phyloP scores from a whole-genome alignment of 2,329 filamentous ascomycete genomes.

The Furcasterigmium sp. region DNA sequence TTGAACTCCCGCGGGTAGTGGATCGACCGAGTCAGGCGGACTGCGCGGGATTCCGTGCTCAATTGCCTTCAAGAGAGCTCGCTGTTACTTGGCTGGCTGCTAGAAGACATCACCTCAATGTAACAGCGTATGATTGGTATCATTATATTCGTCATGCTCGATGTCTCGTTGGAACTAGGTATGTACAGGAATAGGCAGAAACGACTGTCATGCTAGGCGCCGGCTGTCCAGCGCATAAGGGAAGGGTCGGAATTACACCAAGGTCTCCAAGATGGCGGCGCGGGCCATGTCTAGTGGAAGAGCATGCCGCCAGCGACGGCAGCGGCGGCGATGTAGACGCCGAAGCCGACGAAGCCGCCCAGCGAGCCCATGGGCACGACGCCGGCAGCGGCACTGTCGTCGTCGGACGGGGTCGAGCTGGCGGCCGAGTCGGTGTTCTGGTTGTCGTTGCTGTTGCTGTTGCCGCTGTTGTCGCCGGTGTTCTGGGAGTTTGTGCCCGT shows the following conservation, averaged over 20 bases:
- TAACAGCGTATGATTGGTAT: background rate
- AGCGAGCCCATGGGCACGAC: constrained; percentile 5
- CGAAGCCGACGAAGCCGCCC: constrained; percentile 7
- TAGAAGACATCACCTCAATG: background rate
- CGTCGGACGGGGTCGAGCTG: constrained; percentile 1
- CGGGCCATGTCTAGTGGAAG: constrained; percentile 5
- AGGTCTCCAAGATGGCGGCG: no score
- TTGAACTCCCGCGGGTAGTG: no score
- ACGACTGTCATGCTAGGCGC: background rate
- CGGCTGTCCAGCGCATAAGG: no score
- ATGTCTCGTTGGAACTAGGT: background rate
- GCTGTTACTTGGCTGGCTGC: no score
- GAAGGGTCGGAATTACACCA: no score
- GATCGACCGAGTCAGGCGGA: no score
- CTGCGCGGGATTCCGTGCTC: no score
- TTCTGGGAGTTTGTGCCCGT: constrained; percentile 4
- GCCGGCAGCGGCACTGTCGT: constrained; percentile 8
- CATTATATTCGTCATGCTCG: background rate
- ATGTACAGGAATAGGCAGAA: background rate
- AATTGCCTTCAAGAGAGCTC: no score
- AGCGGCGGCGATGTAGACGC: constrained; percentile 6
- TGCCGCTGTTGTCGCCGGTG: constrained; percentile 1
- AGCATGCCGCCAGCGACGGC: constrained; percentile 5
- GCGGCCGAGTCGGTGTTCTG: background rate
- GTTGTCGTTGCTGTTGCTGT: constrained; percentile 5